Base-by-base conservation (phyloP, 768 basidiomycete species). In the Lactifluus pinguis region DNA sequence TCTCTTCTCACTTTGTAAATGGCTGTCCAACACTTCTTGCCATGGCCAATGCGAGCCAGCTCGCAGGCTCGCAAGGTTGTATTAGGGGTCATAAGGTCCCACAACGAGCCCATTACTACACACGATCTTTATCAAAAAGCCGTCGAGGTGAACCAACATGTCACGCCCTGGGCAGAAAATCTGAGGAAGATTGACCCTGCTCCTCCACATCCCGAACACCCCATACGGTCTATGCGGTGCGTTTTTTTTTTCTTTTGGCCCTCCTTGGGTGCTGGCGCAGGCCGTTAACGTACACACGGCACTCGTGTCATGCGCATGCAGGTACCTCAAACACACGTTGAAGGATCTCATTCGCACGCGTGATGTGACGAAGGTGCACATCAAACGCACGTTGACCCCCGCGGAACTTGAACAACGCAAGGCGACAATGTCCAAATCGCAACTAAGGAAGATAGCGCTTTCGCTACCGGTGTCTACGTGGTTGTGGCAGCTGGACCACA, bases 251-350 rank as follows among this genome's bases (percentile, higher is more conserved):
- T 42, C n/a, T 42, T 42, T 38, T 7, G 38, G 38, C 3, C 38
- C 11, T 11, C 8, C 38, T 38, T 11, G 38, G 9, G 38, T 11
- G 38, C 13, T 38, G 8, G 13, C 11, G 38, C 10, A 5, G 41
- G 41, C 15, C 41, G 41, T 42, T 42, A 42, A 42, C 41, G 8
- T 8, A 9, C n/a, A 10, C 44, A 19, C 9, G 21, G 4, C 25
- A 4, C 49, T 41, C 42, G 49, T 25, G 19, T 7, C 38, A 42
- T 8, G n/a, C 55, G 4, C 49, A n/a, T 10, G n/a, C 53, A 85
- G 84, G 30, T 85, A 81, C 66, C 70, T 87, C 44, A 86, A 85
- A 69, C 74, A 66, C 19, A 69, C 74, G 14, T 73, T 87, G 1
- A 77, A 77, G 0, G 72, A 76, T 13, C 73, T 86, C 25, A 73